phyloP scores from a whole-genome alignment of 495 filamentous ascomycete species.

The Penicillium macrosclerotiorum region DNA sequence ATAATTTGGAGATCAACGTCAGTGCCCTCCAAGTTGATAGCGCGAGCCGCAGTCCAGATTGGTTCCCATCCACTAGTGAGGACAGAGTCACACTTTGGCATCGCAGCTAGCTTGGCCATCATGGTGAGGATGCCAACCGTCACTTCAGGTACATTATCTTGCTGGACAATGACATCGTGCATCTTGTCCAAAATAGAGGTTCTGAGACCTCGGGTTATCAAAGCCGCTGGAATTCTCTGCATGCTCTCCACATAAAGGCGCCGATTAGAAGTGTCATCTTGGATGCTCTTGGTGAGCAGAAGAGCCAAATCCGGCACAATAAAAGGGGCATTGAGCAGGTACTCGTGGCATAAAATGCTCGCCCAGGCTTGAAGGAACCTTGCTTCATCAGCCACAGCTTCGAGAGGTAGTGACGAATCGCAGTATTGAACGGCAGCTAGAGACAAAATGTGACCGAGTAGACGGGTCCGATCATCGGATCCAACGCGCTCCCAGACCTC shows the following conservation, averaged over 20 bases:
- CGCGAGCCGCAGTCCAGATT: slow-evolving; percentile 38
- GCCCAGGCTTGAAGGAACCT: slow-evolving; percentile 43
- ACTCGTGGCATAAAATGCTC: slow-evolving; percentile 45
- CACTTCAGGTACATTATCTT: slow-evolving; percentile 28
- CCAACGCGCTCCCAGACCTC: slow-evolving; percentile 31
- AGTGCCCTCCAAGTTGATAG: slow-evolving; percentile 32
- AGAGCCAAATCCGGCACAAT: slow-evolving; percentile 35
- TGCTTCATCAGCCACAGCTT: slow-evolving; percentile 27
- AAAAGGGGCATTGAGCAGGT: slow-evolving; percentile 36
- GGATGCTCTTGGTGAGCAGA: slow-evolving; percentile 34
- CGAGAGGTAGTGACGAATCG: slow-evolving; percentile 26
- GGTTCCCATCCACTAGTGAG: slow-evolving; percentile 43
- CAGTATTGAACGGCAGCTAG: slow-evolving; percentile 37
- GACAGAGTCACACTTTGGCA: slow-evolving; percentile 40
- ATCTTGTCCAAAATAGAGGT: slow-evolving; percentile 37
- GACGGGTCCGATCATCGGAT: slow-evolving; percentile 26
- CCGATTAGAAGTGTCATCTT: slow-evolving; percentile 29
- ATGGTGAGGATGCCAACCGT: slow-evolving; percentile 37
- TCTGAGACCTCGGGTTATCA: slow-evolving; percentile 39
- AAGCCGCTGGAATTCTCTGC: slow-evolving; percentile 36
- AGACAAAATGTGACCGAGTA: slow-evolving; percentile 36
- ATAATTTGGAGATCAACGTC: slow-evolving; percentile 42
- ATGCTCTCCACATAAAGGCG: slow-evolving; percentile 40
- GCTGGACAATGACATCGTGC: slow-evolving; percentile 30
- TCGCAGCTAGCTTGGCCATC: slow-evolving; percentile 43